Evolutionary conservation across 164 flowering plant species (phyloP).

Genomic region (Litsea cubeba): DNA sequence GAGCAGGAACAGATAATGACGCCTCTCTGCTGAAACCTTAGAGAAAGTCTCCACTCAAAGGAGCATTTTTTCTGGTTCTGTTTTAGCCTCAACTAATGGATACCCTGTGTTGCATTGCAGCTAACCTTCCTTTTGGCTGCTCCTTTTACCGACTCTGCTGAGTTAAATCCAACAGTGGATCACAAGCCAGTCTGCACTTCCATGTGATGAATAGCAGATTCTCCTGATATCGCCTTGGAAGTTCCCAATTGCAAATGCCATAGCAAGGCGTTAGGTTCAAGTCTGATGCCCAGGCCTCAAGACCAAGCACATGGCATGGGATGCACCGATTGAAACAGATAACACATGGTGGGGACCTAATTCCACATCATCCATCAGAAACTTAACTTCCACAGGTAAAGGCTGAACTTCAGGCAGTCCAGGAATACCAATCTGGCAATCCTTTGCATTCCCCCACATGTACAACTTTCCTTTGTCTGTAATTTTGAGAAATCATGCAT

Average conservation of each 20-base stretch:
- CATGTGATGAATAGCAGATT: background rate
- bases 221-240: background rate
- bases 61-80: too few species aligned
- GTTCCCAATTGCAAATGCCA: background rate
- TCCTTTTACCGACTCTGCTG: too few species aligned
- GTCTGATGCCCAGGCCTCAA: constrained; percentile 2
- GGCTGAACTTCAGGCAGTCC: constrained; percentile 74
- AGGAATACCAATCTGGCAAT: constrained; percentile 82
- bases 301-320: constrained; percentile 82
- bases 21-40: too few species aligned
- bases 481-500: constrained; percentile 4
- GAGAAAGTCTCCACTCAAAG: too few species aligned
- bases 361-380: constrained; percentile 66
- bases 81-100: too few species aligned
- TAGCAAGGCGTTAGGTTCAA: background rate
- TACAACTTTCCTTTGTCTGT: constrained; percentile 73
- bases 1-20: too few species aligned
- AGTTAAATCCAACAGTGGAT: background rate
- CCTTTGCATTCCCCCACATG: constrained; percentile 93
- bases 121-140: too few species aligned
- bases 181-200: background rate
- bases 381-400: constrained; percentile 65
- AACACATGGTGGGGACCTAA: constrained; percentile 56
- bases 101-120: too few species aligned
- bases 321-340: constrained; percentile 76